These are phyloP conservation scores for Amanita molliuscula DNA, from an alignment of 768 basidiomycete genomes.

Conservation along the genomic window DNA sequence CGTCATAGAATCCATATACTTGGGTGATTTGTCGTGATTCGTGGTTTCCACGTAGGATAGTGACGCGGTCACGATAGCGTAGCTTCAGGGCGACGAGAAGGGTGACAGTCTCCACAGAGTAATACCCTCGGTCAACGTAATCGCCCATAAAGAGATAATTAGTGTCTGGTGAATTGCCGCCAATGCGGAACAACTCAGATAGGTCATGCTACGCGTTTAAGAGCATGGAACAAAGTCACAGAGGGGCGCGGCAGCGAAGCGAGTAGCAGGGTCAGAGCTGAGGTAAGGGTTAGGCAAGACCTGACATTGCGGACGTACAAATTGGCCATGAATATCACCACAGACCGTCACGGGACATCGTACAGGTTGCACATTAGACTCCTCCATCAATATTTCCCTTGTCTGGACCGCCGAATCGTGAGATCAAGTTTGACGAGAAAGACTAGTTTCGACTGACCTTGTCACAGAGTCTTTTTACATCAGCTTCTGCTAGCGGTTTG, in stretches of 20 bases:
- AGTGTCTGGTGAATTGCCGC: constrained; percentile 97
- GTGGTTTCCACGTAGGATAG: constrained; percentile 96
- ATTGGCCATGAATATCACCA: constrained; percentile 99
- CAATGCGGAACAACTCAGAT: constrained; percentile 96
- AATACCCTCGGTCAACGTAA: constrained; percentile 98
- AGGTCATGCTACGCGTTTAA: constrained; percentile 77
- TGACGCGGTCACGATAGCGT: constrained; percentile 96
- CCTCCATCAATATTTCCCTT: constrained; percentile 96
- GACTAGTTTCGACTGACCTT: constrained; percentile 49
- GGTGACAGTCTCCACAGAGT: constrained; percentile 98
- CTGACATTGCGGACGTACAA: constrained; percentile 54
- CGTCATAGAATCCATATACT: constrained; percentile 99
- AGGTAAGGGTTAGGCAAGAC: constrained; percentile 5
- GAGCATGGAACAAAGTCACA: constrained; percentile 4
- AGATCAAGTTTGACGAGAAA: constrained; percentile 13
- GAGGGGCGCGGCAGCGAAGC: constrained; percentile 5
- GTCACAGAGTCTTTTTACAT: constrained; percentile 98
- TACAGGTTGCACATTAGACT: constrained; percentile 98
- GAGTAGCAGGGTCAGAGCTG: constrained; percentile 2
- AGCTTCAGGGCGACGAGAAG: constrained; percentile 95
- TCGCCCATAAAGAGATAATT: constrained; percentile 99
- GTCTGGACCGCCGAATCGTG: constrained; percentile 44
- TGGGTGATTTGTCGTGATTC: constrained; percentile 99
- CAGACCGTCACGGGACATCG: constrained; percentile 98
- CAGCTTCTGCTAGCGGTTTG: constrained; percentile 90